A percentile compares a stretch with the other conserved stretches of the same genome.
phyloP scores from a whole-genome alignment of 768 basidiomycete species.

The Auricularia heimuer region DNA sequence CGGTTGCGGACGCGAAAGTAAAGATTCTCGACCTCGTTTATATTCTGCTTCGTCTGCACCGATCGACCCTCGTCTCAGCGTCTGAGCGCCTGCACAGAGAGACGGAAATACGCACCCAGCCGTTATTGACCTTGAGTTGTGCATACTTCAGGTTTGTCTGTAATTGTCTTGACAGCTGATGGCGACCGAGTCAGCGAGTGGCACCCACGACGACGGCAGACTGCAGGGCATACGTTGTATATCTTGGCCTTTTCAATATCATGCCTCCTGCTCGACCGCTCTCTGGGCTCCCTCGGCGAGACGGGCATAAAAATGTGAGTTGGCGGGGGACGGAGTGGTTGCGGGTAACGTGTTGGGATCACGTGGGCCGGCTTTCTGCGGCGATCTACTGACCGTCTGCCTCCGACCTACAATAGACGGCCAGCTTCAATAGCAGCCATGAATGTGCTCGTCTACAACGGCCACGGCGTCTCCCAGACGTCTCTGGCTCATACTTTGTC shows the following conservation, averaged over 20 bases:
- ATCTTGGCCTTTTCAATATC: too few species aligned
- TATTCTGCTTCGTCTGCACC: conserved; percentile 41
- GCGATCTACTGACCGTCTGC: too few species aligned
- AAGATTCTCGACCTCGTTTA: conserved; percentile 75
- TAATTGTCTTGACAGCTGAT: conserved; percentile 58
- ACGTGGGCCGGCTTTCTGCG: too few species aligned
- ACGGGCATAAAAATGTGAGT: too few species aligned
- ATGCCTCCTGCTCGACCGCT: too few species aligned
- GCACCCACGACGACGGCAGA: not conserved
- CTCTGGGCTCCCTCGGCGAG: too few species aligned
- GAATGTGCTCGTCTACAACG: conserved; percentile 70
- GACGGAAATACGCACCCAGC: conserved; percentile 47
- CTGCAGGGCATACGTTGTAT: not conserved
- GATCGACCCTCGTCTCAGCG: not conserved
- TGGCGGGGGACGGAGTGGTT: too few species aligned
- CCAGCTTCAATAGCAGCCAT: conserved; percentile 23
- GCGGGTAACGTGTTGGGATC: too few species aligned
- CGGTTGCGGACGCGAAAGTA: conserved; percentile 42
- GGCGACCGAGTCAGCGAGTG: not conserved
- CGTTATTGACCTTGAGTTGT: conserved; percentile 67
- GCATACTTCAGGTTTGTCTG: conserved; percentile 71
- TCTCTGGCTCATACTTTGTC: conserved; percentile 34
- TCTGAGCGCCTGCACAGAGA: not conserved
- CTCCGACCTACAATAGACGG: too few species aligned
- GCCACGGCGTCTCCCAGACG: conserved; percentile 44